Base-by-base conservation (phyloP, 163 green algal genomes). In the Scenedesmus sp. region DNA sequence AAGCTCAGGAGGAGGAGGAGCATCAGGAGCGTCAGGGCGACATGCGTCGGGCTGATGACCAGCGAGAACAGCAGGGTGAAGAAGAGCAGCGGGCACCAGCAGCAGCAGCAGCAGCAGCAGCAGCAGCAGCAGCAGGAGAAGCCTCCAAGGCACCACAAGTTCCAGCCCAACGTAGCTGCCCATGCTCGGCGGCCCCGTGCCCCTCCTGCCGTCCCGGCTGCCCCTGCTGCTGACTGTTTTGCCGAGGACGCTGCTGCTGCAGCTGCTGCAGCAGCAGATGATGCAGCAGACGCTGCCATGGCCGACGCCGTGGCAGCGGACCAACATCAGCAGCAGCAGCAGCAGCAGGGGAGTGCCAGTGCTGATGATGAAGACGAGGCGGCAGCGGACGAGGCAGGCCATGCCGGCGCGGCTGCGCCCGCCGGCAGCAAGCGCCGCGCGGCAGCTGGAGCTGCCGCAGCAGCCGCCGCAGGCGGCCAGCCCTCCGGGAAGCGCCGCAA, bases 61-160 rank as follows among this genome's bases (percentile, higher is more conserved):
- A 81, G n/a, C 70, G 22, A 5, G 30, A 24, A 35, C 78, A 56
- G 78, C 40, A 83, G 76, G 6, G n/a, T n/a, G n/a, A 81, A 3
- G 61, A 30, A 35, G 42, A 84, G 35, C 40, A 51, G 6, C n/a
- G n/a, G n/a, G n/a, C n/a, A n/a, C n/a, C n/a, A n/a, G n/a, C n/a
- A 51, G 10, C 78, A 51, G 40, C 24, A 83, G 37, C 72, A 81
- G 10, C 72, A 20, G 72, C 35, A 13, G 7, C 33, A 43, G 37
- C 73, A 83, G 40, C 73, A 84, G 37, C 78, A 84, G 78, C 78
- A 84, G 78, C 30, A n/a, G 7, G 76, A 76, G 2, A 76, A 76
- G 65, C 65, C 65, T 76, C 65, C 65, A 40, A 76, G 30, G 65
- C 65, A 37, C 65, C 65, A 76, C 65, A 76, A 76, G 65, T 76